Evolutionary conservation across 176 grass and related monocot genomes (phyloP), one percentile per base, ranked within the genome.

Genomic region (Eleusine indica): DNA sequence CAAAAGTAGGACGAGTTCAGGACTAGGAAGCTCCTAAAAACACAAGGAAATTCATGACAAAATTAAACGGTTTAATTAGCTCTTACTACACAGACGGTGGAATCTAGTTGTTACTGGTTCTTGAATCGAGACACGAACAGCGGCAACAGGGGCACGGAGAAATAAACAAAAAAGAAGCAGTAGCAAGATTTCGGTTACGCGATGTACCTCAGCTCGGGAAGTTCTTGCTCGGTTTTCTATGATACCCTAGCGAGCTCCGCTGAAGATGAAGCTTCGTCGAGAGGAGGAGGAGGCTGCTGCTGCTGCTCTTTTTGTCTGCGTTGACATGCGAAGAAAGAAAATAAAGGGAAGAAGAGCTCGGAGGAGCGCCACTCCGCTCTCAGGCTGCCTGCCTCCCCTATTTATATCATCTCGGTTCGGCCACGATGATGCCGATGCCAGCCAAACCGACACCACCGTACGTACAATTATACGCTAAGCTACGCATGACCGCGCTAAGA

Each of bases 251-350:
- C 22, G n/a, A 19, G 25, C 42, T 57, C 53, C 53, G 53, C 43
- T 16, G 60, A 66, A 57, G 32, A 48, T 41, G 75, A 53, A 58
- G 21, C 75, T 53, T 32, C 17, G 49, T 49, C 32, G 32, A 35
- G 64, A 3, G 1, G 25, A 51, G 19, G 47, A 10, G 57, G 41
- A 49, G 25, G 25, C 25, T 42, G 70, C 5, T 8, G 43, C 16
- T 25, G 68, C 30, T 80, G 53, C 18, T 57, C 19, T 80, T 80
- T 74, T 73, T 86, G 69, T 86, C 16, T 42, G 84, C 77, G 77
- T 80, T 86, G 84, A 86, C 84, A 68, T 65, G 84, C 32, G 44
- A 25, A 63, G 54, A 58, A 78, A 56, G 4, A 17, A 56, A 56
- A 57, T 4, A 18, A 13, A 40, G 5, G 6, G 39, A 17, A 61